Conservation (phyloP, 345 rosid genomes). For the Acer campestre region DNA sequence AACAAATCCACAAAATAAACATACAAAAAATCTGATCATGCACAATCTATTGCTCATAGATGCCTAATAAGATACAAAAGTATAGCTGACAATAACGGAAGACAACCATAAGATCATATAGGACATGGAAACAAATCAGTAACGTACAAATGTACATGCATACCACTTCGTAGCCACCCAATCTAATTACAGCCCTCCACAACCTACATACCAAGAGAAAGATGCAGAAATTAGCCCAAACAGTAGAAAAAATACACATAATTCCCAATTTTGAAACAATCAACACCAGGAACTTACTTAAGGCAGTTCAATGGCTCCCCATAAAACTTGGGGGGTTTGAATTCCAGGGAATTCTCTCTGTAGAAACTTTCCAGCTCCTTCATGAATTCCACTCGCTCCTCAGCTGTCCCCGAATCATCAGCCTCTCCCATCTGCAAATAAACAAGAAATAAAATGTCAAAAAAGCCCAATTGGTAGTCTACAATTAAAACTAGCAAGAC, state of each 20-base stretch:
- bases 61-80: neutral
- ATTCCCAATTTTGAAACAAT: slow-evolving; percentile 23
- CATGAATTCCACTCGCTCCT: slow-evolving; percentile 66
- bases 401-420: slow-evolving; percentile 68
- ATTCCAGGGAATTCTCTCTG: slow-evolving; percentile 60
- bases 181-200: slow-evolving; percentile 73
- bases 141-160: slow-evolving; percentile 27
- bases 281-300: slow-evolving; percentile 51
- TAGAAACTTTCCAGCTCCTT: slow-evolving; percentile 70
- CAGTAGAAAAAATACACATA: slow-evolving; percentile 7
- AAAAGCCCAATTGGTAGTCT: neutral
- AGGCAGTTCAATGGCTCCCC: slow-evolving; percentile 74
- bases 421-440: slow-evolving; percentile 52
- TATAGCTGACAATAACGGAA: neutral
- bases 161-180: slow-evolving; percentile 96
- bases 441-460: slow-evolving; percentile 16
- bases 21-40: neutral
- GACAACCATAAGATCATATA: slow-evolving; percentile 10
- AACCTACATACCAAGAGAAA: slow-evolving; percentile 52
- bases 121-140: slow-evolving; percentile 20
- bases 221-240: slow-evolving; percentile 22
- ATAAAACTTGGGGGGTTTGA: slow-evolving; percentile 77
- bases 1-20: neutral
- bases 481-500: slow-evolving; percentile 4
- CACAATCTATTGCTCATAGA: neutral